A percentile compares a stretch with the other conserved stretches of the same genome.
Evolutionary conservation across 2,329 filamentous ascomycete species (phyloP).

Genomic region (Cladosporium sphaerospermum): DNA sequence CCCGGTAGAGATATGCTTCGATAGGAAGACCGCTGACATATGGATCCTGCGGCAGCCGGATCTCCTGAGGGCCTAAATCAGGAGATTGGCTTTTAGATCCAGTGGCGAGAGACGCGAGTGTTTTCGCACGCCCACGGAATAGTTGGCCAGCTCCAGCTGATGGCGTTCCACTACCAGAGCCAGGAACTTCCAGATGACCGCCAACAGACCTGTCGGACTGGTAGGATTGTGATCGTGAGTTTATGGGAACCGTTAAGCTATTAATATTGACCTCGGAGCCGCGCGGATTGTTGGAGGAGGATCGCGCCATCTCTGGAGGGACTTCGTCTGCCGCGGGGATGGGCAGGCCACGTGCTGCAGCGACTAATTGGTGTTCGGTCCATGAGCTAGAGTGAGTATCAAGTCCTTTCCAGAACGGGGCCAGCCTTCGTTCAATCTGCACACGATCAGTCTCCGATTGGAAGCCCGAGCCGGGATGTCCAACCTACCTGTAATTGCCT

Average conservation of each 20-base stretch:
- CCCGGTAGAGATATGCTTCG: conserved; percentile 90
- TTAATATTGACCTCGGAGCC: conserved; percentile 58
- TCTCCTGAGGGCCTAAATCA: conserved; percentile 69
- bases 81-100: conserved; percentile 60
- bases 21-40: conserved; percentile 91
- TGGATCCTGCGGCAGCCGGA: conserved; percentile 72
- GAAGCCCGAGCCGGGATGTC: conserved; percentile 52
- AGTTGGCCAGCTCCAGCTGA: conserved; percentile 43
- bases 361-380: conserved; percentile 93
- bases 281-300: conserved; percentile 36
- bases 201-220: conserved; percentile 64
- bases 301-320: conserved; percentile 59
- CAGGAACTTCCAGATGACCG: conserved; percentile 45
- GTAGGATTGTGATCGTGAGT: conserved; percentile 67
- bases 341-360: conserved; percentile 74
- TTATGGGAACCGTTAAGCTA: conserved; percentile 72
- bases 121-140: conserved; percentile 83
- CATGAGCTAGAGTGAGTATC: conserved; percentile 83
- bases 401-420: conserved; percentile 91
- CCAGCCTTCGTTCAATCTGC: conserved; percentile 85
- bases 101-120: conserved; percentile 73
- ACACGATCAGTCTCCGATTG: conserved; percentile 6
- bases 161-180: conserved; percentile 39
- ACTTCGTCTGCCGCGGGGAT: conserved; percentile 80
- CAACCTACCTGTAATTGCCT: conserved; percentile 59